A percentile compares a stretch with the other conserved stretches of the same genome.
phyloP scores from a whole-genome alignment of 352 stramenopile species.

The Pythium phragmiticola region DNA sequence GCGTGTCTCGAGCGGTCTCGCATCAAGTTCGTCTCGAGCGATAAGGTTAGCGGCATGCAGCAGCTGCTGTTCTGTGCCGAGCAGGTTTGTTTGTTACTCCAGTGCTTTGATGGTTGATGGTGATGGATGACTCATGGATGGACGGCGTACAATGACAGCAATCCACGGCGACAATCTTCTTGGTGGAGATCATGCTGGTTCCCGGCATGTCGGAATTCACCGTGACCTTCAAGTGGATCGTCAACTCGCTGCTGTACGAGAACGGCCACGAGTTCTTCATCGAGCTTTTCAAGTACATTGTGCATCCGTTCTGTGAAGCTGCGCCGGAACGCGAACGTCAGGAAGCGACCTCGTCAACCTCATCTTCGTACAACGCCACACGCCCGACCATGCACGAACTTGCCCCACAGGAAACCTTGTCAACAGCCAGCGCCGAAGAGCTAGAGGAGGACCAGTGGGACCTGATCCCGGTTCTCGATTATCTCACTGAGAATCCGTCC shows the following conservation, averaged over 20 bases:
- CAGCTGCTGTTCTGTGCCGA: slow-evolving; percentile 79
- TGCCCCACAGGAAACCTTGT: slow-evolving; percentile 21
- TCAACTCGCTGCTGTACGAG: slow-evolving; percentile 83
- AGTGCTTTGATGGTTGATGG: background rate
- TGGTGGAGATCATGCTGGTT: slow-evolving; percentile 80
- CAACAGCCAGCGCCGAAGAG: slow-evolving; percentile 26
- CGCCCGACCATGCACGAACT: slow-evolving; percentile 23
- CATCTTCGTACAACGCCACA: slow-evolving; percentile 8
- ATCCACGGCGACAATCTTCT: slow-evolving; percentile 75
- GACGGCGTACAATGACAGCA: slow-evolving; percentile 33
- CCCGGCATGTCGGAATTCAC: slow-evolving; percentile 76
- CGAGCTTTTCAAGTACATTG: slow-evolving; percentile 73
- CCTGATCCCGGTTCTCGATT: slow-evolving; percentile 63
- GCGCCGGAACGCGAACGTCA: slow-evolving; percentile 7
- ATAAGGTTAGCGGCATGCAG: slow-evolving; percentile 75
- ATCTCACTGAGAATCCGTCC: slow-evolving; percentile 51
- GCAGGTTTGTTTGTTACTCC: slow-evolving; percentile 44
- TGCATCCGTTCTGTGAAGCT: slow-evolving; percentile 56
- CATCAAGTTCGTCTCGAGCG: slow-evolving; percentile 65
- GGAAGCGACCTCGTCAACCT: slow-evolving; percentile 9
- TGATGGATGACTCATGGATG: slow-evolving; percentile 7
- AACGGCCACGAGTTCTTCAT: slow-evolving; percentile 83
- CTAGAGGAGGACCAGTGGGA: slow-evolving; percentile 38
- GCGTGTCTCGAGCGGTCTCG: slow-evolving; percentile 59
- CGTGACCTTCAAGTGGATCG: slow-evolving; percentile 88